Evolutionary conservation across 768 basidiomycete species (phyloP).

Genomic region (Podaxis pistillaris): DNA sequence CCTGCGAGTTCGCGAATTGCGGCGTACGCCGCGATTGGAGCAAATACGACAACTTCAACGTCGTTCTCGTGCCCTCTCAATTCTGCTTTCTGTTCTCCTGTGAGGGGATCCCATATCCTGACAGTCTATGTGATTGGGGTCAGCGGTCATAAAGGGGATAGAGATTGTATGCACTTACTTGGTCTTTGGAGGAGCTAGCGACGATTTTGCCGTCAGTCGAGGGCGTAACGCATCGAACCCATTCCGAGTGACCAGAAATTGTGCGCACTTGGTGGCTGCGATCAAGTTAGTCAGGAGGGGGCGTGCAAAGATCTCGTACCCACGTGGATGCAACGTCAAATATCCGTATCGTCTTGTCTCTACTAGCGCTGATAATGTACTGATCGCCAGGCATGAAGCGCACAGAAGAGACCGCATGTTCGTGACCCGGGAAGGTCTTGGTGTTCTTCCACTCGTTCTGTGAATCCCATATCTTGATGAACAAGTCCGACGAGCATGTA

Average conservation of each 20-base stretch:
- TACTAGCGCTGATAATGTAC: constrained; percentile 80
- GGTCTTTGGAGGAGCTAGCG: constrained; percentile 84
- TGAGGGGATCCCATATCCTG: constrained; percentile 69
- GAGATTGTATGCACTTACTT: constrained; percentile 46
- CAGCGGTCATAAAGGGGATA: constrained; percentile 19
- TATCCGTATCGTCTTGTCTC: constrained; percentile 82
- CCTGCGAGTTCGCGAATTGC: constrained; percentile 78
- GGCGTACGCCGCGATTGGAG: constrained; percentile 70
- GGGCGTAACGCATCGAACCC: constrained; percentile 73
- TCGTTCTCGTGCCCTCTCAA: constrained; percentile 87
- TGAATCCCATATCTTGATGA: constrained; percentile 91
- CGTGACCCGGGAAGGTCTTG: constrained; percentile 86
- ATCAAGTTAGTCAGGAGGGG: constrained; percentile 12
- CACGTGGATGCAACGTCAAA: constrained; percentile 89
- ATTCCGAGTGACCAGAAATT: constrained; percentile 76
- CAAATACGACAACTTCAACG: constrained; percentile 80
- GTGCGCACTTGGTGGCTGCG: constrained; percentile 72
- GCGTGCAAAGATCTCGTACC: constrained; percentile 25
- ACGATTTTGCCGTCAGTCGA: constrained; percentile 72
- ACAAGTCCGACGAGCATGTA: constrained; percentile 78
- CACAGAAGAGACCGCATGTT: constrained; percentile 86
- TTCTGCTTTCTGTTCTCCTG: constrained; percentile 78
- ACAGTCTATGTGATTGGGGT: constrained; percentile 53
- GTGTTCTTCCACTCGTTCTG: constrained; percentile 88
- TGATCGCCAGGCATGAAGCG: constrained; percentile 86